Conservation (phyloP, 768 basidiomycete genomes). For the Lentinula boryana region DNA sequence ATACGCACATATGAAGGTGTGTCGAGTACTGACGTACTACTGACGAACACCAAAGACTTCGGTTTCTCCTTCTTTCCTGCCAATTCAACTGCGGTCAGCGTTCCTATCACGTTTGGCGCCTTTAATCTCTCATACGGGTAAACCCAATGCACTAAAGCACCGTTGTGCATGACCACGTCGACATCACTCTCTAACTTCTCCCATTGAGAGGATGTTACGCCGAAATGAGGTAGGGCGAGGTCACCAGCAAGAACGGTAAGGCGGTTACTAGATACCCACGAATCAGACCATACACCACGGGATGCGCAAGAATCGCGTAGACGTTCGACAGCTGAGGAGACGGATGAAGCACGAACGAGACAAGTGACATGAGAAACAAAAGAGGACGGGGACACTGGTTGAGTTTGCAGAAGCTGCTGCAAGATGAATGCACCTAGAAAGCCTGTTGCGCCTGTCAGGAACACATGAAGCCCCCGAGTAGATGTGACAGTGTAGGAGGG, state of each 20-base stretch:
- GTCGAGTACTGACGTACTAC: constrained; percentile 93
- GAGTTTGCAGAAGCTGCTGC: constrained; percentile 63
- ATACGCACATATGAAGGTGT: constrained; percentile 85
- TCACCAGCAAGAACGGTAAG: constrained; percentile 85
- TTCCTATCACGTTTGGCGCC: constrained; percentile 87
- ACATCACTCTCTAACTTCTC: constrained; percentile 57
- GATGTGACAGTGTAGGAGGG: constrained; percentile 53
- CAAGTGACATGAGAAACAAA: constrained; percentile 85
- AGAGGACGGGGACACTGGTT: constrained; percentile 14
- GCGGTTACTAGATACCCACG: constrained; percentile 63
- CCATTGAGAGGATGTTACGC: constrained; percentile 62
- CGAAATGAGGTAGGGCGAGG: constrained; percentile 69
- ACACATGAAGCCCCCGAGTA: constrained; percentile 60
- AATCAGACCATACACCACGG: constrained; percentile 84
- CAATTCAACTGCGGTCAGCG: constrained; percentile 76
- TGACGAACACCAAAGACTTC: constrained; percentile 86
- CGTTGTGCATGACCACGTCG: constrained; percentile 89
- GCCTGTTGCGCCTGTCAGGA: constrained; percentile 96
- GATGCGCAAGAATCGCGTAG: constrained; percentile 68
- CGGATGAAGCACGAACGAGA: constrained; percentile 72
- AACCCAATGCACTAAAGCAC: constrained; percentile 99
- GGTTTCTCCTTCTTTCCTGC: constrained; percentile 59
- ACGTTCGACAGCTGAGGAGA: constrained; percentile 58
- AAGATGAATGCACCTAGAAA: constrained; percentile 95
- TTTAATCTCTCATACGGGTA: constrained; percentile 95